Percentiles rank a stretch among this genome's conserved stretches.
phyloP scores from a whole-genome alignment of 805 yeast genomes.

The Cyberlindnera sargentensis region DNA sequence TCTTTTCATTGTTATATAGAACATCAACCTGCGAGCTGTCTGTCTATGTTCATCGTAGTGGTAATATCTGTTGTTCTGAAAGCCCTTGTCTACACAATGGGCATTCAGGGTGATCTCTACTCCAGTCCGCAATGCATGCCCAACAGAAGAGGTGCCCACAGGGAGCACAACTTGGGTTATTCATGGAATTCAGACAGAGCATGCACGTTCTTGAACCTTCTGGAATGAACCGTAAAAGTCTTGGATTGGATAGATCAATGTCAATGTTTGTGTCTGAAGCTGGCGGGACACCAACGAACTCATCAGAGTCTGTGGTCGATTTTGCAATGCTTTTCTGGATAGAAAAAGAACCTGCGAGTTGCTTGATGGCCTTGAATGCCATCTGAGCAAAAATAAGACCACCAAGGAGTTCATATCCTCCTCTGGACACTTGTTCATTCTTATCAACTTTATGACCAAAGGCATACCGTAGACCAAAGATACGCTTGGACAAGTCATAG shows the following conservation, averaged over 20 bases:
- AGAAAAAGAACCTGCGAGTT: slow-evolving; percentile 1
- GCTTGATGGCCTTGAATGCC: slow-evolving; percentile 30
- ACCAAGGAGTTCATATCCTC: slow-evolving; percentile 75
- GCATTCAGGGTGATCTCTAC: slow-evolving; percentile 80
- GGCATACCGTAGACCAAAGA: slow-evolving; percentile 76
- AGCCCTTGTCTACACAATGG: slow-evolving; percentile 81
- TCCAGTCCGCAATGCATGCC: slow-evolving; percentile 87
- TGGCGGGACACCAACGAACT: neutral
- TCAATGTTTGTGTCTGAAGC: slow-evolving; percentile 5
- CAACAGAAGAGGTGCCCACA: slow-evolving; percentile 96
- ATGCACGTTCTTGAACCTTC: slow-evolving; percentile 69
- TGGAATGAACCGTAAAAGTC: slow-evolving; percentile 59
- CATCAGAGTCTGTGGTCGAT: neutral
- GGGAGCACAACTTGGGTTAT: slow-evolving; percentile 73
- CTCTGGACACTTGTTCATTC: slow-evolving; percentile 33
- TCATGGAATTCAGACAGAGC: slow-evolving; percentile 76
- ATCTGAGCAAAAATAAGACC: slow-evolving; percentile 49
- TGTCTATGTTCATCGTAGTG: slow-evolving; percentile 12
- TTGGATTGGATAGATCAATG: slow-evolving; percentile 51
- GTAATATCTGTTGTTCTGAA: slow-evolving; percentile 25
- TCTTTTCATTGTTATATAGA: neutral
- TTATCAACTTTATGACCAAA: slow-evolving; percentile 54
- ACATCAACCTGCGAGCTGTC: too few relatives aligned
- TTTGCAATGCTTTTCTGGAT: neutral
- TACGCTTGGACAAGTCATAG: slow-evolving; percentile 68